Evolutionary conservation across 331 rosid species (phyloP), one percentile per base, ranked within the genome.

Genomic region (Arachis monticola): DNA sequence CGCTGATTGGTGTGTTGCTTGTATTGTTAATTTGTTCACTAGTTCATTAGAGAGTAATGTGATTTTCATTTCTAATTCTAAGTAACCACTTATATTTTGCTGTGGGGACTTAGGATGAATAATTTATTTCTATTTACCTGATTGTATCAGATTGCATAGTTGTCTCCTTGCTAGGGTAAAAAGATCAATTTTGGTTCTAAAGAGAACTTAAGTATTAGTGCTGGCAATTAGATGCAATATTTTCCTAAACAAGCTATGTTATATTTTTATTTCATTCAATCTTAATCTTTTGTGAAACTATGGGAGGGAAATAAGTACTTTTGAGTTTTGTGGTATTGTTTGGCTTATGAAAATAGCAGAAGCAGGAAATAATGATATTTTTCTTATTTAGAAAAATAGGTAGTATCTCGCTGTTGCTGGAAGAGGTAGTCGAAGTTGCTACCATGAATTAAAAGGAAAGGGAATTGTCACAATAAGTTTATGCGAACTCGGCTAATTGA

Each of bases 1-100:
- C 27, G 1, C 27, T 22, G 27, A 22, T 22, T 88, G 96, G 96
- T 90, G 85, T 50, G 47, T 3, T 77, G 59, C 67, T 12, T 68
- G 9, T 70, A 41, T 55, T 69, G 53, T 73, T 42, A 60, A 10
- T 57, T 12, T 53, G n/a, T 65, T 30, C 47, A 31, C 1, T 10
- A 53, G 17, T 30, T 13, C 51, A 38, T 66, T 10, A 10, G 30
- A 52, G 11, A 70, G 9, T 11, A n/a, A 40, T 0, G 13, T 46
- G 1, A 42, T 64, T 10, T 17, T 52, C 8, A 41, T 75, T 56
- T 35, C 50, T 22, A 31, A 58, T 6, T 22, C 64, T 6, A 10
- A 69, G 10, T 48, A 48, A 59, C 59, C 22, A 5, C 8, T 52
- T 61, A 40, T 30, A 55, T 55, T 5, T 69, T 56, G 7, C 47